phyloP scores from a whole-genome alignment of 805 yeast species.

The Saccharomycopsis lassenensis region DNA sequence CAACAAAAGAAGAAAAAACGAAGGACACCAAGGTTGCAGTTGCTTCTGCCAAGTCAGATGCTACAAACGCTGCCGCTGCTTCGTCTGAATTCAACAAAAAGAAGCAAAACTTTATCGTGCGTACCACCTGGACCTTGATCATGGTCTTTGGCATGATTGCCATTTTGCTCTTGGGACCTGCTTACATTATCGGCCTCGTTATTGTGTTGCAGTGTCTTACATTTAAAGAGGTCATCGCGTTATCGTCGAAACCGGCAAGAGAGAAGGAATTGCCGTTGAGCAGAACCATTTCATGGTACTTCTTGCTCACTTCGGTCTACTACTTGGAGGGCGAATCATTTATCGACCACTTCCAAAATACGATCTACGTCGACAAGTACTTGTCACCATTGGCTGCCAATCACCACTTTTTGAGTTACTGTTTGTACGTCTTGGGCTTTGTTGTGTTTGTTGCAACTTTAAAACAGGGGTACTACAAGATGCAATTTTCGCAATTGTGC shows the following conservation, averaged over 20 bases:
- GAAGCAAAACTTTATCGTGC: slow-evolving; percentile 72
- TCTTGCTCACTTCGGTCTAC: slow-evolving; percentile 75
- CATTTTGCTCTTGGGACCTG: slow-evolving; percentile 73
- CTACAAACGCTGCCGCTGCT: no score
- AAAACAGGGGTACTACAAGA: slow-evolving; percentile 78
- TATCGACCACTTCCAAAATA: slow-evolving; percentile 51
- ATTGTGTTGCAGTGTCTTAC: slow-evolving; percentile 68
- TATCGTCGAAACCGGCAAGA: slow-evolving; percentile 67
- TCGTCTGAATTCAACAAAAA: slow-evolving; percentile 38
- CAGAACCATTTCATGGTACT: slow-evolving; percentile 84
- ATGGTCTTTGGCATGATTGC: slow-evolving; percentile 71
- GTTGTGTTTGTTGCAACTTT: slow-evolving; percentile 82
- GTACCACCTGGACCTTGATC: slow-evolving; percentile 88
- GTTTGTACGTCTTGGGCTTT: slow-evolving; percentile 77
- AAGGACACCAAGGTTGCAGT: no score
- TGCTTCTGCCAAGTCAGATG: neutral
- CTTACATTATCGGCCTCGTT: slow-evolving; percentile 65
- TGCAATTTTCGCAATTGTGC: slow-evolving; percentile 90
- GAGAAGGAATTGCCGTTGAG: slow-evolving; percentile 78
- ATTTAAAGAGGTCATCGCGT: slow-evolving; percentile 84
- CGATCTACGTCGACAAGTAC: slow-evolving; percentile 39
- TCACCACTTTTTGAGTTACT: slow-evolving; percentile 77
- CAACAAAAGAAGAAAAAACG: neutral
- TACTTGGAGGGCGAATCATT: slow-evolving; percentile 82
- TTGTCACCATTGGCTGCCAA: slow-evolving; percentile 55